phyloP scores from a whole-genome alignment of 176 grass and related monocot species.

The Aechmea fasciata region DNA sequence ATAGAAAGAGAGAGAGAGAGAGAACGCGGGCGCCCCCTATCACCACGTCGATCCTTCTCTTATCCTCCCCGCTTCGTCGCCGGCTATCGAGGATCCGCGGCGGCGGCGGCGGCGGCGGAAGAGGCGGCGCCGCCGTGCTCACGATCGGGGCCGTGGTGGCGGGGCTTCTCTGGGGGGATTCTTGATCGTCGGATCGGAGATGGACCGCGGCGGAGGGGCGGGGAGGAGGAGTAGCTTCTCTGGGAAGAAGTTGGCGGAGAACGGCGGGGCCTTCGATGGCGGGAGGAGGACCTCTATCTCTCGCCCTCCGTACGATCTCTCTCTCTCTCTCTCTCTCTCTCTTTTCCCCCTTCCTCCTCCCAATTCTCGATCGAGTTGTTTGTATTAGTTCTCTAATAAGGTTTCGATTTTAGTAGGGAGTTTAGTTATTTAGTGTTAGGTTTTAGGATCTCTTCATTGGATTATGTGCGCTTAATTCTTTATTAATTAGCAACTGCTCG shows the following conservation, averaged over 20 bases:
- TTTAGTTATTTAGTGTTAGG: not conserved
- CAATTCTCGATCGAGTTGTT: not conserved
- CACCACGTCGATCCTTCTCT: not conserved
- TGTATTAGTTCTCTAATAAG: not conserved
- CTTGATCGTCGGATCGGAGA: not conserved
- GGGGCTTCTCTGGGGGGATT: constrained; percentile 17
- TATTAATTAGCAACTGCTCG: not conserved
- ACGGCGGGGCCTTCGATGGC: constrained; percentile 25
- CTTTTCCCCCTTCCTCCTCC: not conserved
- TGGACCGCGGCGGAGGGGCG: constrained; percentile 10
- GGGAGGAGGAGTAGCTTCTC: constrained; percentile 38
- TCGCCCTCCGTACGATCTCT: constrained; percentile 33
- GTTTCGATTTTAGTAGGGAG: not conserved
- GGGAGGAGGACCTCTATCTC: constrained; percentile 40
- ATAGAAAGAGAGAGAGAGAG: not conserved
- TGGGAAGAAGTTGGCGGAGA: constrained; percentile 29
- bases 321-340: not conserved
- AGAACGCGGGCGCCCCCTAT: not conserved
- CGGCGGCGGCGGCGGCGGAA: constrained; percentile 35
- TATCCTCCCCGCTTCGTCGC: not conserved
- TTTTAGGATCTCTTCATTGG: not conserved
- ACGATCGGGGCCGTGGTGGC: not conserved
- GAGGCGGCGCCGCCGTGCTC: not conserved
- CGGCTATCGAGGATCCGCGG: not conserved
- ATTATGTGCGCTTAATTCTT: not conserved